Evolutionary conservation across 208 protist species (phyloP).

Genomic region (Acanthamoeba royreba): DNA sequence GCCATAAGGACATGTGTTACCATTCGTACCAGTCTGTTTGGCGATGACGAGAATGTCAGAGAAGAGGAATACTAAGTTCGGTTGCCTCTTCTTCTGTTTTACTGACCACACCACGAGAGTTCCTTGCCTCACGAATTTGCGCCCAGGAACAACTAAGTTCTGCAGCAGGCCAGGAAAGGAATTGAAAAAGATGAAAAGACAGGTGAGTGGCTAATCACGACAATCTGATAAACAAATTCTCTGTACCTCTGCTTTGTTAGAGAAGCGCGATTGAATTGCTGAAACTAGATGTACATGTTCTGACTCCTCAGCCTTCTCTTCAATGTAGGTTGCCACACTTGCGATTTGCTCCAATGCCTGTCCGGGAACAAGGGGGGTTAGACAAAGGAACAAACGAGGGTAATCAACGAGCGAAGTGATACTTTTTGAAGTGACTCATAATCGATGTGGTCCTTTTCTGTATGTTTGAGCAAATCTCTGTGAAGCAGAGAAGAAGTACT

Average conservation of each 20-base stretch:
- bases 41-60: neutral
- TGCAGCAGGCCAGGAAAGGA: neutral
- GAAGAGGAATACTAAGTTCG: constrained; percentile 27
- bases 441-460: neutral
- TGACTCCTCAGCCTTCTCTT: neutral
- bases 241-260: neutral
- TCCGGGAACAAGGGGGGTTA: neutral
- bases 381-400: neutral
- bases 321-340: constrained; percentile 22
- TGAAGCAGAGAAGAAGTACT: too few relatives aligned
- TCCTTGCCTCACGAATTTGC: neutral
- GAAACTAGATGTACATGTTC: neutral
- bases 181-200: neutral
- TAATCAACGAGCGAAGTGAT: neutral
- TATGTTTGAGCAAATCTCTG: neutral
- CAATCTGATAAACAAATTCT: neutral
- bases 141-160: neutral
- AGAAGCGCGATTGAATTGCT: neutral
- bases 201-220: too few relatives aligned
- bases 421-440: neutral
- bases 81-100: constrained; percentile 24
- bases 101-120: neutral
- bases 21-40: neutral
- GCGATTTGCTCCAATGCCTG: constrained; percentile 26
- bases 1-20: neutral